These are phyloP conservation scores for Hamigera avellanea DNA, from an alignment of 495 filamentous ascomycete species.

Conservation along the genomic window DNA sequence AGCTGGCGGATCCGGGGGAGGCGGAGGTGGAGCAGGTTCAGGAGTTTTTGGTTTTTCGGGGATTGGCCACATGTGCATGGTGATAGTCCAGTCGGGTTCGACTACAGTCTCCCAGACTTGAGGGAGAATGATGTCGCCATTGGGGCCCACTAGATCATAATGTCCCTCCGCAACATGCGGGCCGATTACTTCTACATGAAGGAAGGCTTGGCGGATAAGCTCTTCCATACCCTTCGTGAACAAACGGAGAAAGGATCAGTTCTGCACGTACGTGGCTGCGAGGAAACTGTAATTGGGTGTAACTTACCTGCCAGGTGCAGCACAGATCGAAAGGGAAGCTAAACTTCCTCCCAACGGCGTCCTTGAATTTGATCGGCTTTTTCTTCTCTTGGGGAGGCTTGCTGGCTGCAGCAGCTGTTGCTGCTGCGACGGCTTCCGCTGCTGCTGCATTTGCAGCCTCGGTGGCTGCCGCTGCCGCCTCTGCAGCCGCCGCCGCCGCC, in stretches of 20 bases:
- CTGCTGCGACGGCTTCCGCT: slow-evolving; percentile 18
- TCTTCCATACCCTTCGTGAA: slow-evolving; percentile 64
- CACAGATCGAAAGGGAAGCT: slow-evolving; percentile 75
- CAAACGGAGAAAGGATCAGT: neutral
- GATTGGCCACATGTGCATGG: slow-evolving; percentile 97
- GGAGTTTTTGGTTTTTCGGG: slow-evolving; percentile 42
- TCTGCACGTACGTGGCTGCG: neutral
- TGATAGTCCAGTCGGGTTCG: slow-evolving; percentile 79
- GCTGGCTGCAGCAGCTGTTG: slow-evolving; percentile 12
- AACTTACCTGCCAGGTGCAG: slow-evolving; percentile 63
- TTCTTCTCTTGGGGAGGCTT: slow-evolving; percentile 38
- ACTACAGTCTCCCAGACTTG: slow-evolving; percentile 79
- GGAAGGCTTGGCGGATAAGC: slow-evolving; percentile 77
- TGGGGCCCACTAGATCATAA: slow-evolving; percentile 73
- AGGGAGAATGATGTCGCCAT: slow-evolving; percentile 80
- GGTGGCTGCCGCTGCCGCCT: slow-evolving; percentile 11
- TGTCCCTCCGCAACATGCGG: slow-evolving; percentile 75
- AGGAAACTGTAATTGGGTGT: neutral
- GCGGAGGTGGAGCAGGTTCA: slow-evolving; percentile 23
- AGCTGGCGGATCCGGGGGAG: slow-evolving; percentile 9
- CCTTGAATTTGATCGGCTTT: slow-evolving; percentile 70
- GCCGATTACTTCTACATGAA: slow-evolving; percentile 73
- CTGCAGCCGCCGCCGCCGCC: slow-evolving; percentile 15
- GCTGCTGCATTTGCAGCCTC: slow-evolving; percentile 14
- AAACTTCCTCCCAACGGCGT: slow-evolving; percentile 77